Conservation (phyloP, 768 basidiomycete species). For the Leccinum arenicola region DNA sequence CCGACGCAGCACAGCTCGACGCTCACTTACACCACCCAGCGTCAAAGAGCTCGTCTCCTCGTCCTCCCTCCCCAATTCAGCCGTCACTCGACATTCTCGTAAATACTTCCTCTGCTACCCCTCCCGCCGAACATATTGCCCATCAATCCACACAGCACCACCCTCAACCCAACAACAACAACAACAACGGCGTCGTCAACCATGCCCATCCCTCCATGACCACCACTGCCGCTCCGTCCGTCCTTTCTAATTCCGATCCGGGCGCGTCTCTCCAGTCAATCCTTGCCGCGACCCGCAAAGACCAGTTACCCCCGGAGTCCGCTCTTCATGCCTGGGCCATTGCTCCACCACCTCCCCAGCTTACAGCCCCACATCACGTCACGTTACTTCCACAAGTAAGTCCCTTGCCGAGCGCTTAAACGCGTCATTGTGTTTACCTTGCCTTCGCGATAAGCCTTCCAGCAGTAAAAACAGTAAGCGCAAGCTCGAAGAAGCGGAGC, state of each 20-base stretch:
- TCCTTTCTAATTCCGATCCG: constrained; percentile 38
- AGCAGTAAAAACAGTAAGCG: constrained; percentile 59
- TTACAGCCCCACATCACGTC: constrained; percentile 28
- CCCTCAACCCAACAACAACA: constrained; percentile 19
- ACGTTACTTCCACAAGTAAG: constrained; percentile 40
- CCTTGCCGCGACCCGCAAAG: constrained; percentile 33
- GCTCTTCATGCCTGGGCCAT: constrained; percentile 40
- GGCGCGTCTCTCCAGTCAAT: constrained; percentile 41
- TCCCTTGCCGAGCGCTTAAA: constrained; percentile 26
- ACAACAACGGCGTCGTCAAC: constrained; percentile 26
- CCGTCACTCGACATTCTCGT: constrained; percentile 41
- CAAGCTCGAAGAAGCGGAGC: constrained; percentile 63
- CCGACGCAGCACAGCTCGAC: constrained; percentile 35
- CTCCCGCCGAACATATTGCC: constrained; percentile 26
- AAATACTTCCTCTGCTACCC: constrained; percentile 20
- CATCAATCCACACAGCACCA: constrained; percentile 36
- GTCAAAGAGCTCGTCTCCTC: constrained; percentile 46
- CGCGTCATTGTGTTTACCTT: constrained; percentile 24
- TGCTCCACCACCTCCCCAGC: constrained; percentile 29
- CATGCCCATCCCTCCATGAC: constrained; percentile 32
- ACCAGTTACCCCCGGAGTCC: constrained; percentile 28
- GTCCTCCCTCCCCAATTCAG: constrained; percentile 40
- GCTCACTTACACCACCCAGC: constrained; percentile 29
- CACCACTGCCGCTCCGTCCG: constrained; percentile 28
- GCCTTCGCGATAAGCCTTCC: constrained; percentile 25